phyloP scores from a whole-genome alignment of 345 rosid genomes.

The Gossypium bickii region DNA sequence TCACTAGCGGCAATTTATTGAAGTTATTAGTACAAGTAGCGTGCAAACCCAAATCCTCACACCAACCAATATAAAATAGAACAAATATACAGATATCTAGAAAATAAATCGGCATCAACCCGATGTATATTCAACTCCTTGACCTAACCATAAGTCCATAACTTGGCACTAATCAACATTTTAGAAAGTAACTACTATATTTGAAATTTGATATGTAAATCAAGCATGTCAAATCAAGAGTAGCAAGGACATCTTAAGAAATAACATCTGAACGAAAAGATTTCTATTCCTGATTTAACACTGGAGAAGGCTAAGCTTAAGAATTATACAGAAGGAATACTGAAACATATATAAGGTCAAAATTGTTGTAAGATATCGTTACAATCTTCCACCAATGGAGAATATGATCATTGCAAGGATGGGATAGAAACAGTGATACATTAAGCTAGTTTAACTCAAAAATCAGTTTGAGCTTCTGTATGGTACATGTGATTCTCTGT shows the following conservation, averaged over 20 bases:
- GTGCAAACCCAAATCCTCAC: neutral
- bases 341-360: neutral
- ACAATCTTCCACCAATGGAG: neutral
- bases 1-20: neutral
- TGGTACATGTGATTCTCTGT: neutral
- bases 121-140: neutral
- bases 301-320: neutral
- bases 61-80: neutral
- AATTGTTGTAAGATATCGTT: no score
- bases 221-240: neutral
- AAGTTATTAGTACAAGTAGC: neutral
- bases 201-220: neutral
- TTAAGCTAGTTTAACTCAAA: neutral
- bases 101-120: neutral
- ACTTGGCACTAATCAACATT: neutral
- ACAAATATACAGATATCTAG: neutral
- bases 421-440: neutral
- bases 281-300: neutral
- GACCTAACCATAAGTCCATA: neutral
- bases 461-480: neutral
- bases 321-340: neutral
- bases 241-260: neutral
- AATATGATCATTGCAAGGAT: neutral
- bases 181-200: neutral
- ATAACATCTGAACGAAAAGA: neutral